A percentile compares a stretch with the other conserved stretches of the same genome.
phyloP scores from a whole-genome alignment of 176 grass and related monocot genomes.

The Eragrostis nindensis region DNA sequence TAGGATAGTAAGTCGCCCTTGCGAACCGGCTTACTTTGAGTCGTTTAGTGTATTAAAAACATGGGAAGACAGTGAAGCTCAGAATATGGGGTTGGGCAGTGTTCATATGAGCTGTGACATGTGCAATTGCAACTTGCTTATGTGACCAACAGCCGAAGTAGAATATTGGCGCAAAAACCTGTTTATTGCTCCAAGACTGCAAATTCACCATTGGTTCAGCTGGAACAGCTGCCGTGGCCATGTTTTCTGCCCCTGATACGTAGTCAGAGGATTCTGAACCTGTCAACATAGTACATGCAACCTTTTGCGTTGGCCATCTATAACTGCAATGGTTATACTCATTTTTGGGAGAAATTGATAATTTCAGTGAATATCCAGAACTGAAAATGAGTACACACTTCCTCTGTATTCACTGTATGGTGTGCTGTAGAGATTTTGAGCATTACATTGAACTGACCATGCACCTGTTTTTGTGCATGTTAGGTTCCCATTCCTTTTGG shows the following conservation, averaged over 20 bases:
- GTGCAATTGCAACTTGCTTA: neutral
- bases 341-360: neutral
- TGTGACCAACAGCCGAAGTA: neutral
- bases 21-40: neutral
- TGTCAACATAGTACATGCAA: neutral
- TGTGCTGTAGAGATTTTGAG: neutral
- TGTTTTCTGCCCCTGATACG: neutral
- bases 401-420: neutral
- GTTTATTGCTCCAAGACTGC: neutral
- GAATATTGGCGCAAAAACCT: neutral
- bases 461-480: neutral
- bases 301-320: neutral
- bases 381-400: neutral
- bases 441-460: neutral
- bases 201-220: neutral
- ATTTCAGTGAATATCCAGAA: neutral
- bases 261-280: neutral
- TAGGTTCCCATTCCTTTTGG: constrained; percentile 85
- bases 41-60: neutral
- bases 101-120: neutral
- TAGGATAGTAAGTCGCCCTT: neutral
- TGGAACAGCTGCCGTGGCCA: neutral
- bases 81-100: neutral
- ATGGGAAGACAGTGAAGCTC: neutral
- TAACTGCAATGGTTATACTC: neutral